Evolutionary conservation across 108 stramenopile species (phyloP).

Genomic region (Aurantiochytrium sp.): DNA sequence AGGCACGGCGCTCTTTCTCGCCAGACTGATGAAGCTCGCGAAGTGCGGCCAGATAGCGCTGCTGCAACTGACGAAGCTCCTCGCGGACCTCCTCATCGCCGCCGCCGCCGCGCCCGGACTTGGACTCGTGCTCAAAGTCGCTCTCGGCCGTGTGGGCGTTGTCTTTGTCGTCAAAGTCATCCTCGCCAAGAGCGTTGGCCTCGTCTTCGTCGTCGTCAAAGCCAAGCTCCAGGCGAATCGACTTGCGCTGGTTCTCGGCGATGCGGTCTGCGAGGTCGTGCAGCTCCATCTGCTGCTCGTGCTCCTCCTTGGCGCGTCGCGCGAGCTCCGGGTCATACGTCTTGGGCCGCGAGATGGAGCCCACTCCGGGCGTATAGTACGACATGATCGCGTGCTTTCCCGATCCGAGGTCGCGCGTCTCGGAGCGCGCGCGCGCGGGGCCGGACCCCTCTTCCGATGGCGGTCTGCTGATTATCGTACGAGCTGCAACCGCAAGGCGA

Average conservation of each 20-base stretch:
- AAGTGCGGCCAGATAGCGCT: background rate
- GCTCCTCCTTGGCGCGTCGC: constrained; percentile 10
- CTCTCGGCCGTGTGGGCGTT: background rate
- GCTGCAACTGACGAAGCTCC: background rate
- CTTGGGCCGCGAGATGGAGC: constrained; percentile 3
- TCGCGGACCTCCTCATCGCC: background rate
- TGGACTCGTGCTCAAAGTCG: no score
- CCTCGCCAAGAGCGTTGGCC: background rate
- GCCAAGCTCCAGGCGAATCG: background rate
- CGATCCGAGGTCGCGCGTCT: no score
- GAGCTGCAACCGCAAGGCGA: no score
- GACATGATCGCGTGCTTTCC: background rate
- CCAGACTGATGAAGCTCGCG: background rate
- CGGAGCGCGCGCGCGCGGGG: no score
- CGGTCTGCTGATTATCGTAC: no score
- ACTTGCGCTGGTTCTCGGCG: constrained; percentile 8
- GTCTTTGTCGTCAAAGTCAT: background rate
- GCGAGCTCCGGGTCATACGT: constrained; percentile 29
- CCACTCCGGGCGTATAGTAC: background rate
- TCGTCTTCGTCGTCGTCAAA: background rate
- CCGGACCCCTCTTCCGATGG: no score
- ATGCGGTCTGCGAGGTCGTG: background rate
- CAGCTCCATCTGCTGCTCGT: background rate
- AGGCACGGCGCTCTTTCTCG: background rate
- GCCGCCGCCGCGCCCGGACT: background rate